Evolutionary conservation across 2,329 filamentous ascomycete genomes (phyloP).

Genomic region (Fusarium algeriense): DNA sequence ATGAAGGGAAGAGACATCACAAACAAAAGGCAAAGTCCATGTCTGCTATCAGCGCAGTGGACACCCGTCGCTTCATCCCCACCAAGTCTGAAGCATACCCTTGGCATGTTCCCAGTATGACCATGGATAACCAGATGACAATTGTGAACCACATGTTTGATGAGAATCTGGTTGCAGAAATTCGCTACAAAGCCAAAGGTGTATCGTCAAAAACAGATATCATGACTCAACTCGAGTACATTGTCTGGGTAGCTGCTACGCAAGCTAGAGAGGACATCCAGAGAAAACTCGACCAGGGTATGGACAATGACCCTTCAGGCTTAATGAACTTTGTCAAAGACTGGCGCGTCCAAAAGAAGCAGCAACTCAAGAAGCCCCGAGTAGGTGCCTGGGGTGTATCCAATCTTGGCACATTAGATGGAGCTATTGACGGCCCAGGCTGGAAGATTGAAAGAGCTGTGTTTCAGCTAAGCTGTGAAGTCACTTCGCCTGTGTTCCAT

Average conservation of each 20-base stretch:
- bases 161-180: conserved; percentile 16
- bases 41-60: conserved; percentile 35
- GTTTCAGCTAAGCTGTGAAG: conserved; percentile 42
- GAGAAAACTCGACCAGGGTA: conserved; percentile 29
- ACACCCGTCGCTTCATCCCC: conserved; percentile 37
- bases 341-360: conserved; percentile 37
- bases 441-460: conserved; percentile 44
- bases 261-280: conserved; percentile 31
- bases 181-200: conserved; percentile 34
- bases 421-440: neutral
- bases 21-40: conserved; percentile 29
- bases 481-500: conserved; percentile 38
- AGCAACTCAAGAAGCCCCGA: conserved; percentile 41
- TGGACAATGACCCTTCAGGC: conserved; percentile 42
- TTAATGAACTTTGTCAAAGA: conserved; percentile 45
- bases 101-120: conserved; percentile 34
- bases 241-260: conserved; percentile 28
- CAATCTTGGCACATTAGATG: conserved; percentile 48
- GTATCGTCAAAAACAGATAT: conserved; percentile 17
- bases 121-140: conserved; percentile 38
- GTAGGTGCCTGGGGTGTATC: conserved; percentile 40
- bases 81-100: conserved; percentile 16
- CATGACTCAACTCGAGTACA: conserved; percentile 28
- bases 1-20: conserved; percentile 14
- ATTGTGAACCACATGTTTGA: conserved; percentile 29